A percentile compares a stretch with the other conserved stretches of the same genome.
These are phyloP conservation scores for Beta corolliflora DNA, from an alignment of 179 eudicot genomes.

Conservation along the genomic window DNA sequence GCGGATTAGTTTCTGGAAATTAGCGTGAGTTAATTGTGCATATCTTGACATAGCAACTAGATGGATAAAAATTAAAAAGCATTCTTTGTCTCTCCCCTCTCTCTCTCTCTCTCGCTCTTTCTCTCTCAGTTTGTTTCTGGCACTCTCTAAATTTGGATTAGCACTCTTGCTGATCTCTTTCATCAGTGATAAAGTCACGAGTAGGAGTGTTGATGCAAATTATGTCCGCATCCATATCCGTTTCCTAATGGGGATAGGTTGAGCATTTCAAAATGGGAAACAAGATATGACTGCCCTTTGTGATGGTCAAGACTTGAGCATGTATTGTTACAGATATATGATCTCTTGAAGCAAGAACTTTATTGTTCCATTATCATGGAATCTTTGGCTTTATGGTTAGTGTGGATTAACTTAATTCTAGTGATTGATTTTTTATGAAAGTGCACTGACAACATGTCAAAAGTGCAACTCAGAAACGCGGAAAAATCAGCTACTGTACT, in stretches of 20 bases:
- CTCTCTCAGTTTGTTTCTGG: not conserved
- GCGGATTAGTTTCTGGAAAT: slow-evolving; percentile 20
- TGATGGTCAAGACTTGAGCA: not conserved
- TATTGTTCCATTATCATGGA: not conserved
- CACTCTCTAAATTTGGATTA: not conserved
- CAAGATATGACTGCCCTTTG: not conserved
- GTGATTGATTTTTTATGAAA: not conserved
- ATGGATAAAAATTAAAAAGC: not conserved
- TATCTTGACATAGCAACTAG: slow-evolving; percentile 30
- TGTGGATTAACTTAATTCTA: not conserved
- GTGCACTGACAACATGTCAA: not conserved
- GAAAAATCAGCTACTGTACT: not conserved
- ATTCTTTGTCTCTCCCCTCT: no score
- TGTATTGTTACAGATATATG: not conserved
- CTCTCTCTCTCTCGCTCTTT: not conserved
- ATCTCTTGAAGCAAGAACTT: not conserved
- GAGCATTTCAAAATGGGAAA: not conserved
- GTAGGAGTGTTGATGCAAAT: slow-evolving; percentile 11
- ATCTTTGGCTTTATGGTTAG: not conserved
- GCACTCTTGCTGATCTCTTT: not conserved
- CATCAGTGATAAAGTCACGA: not conserved
- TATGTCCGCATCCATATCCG: not conserved
- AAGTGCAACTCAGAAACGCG: not conserved
- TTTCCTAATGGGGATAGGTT: not conserved
- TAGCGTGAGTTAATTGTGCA: slow-evolving; percentile 34